Evolutionary conservation across 1,284 basidiomycete species (phyloP).

Genomic region (Amylostereum chailletii): DNA sequence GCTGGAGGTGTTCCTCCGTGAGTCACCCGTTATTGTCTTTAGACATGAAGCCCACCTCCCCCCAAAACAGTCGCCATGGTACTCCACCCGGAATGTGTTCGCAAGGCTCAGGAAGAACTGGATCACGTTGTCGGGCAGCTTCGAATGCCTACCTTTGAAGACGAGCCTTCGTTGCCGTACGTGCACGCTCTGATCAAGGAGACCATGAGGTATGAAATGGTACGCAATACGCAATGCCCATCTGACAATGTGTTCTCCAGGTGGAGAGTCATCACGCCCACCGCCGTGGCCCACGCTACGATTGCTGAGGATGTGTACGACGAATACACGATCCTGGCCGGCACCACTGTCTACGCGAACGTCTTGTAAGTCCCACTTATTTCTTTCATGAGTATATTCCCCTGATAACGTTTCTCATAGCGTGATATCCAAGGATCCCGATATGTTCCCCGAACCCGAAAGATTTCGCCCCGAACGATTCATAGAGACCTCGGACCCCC

Average conservation of each 20-base stretch:
- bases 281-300: constrained; percentile 3
- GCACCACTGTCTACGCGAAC: constrained; percentile 3
- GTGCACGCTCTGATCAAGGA: constrained; percentile 14
- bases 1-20: constrained; percentile 2
- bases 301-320: constrained; percentile 4
- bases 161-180: constrained; percentile 13
- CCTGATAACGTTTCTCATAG: constrained; percentile 1
- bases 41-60: background rate
- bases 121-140: constrained; percentile 13
- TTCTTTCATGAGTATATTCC: background rate
- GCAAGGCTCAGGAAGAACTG: constrained; percentile 13
- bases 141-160: constrained; percentile 13
- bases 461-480: constrained; percentile 11
- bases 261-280: constrained; percentile 3
- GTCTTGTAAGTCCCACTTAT: background rate
- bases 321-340: constrained; percentile 3
- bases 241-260: background rate
- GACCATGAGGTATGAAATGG: constrained; percentile 7
- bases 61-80: constrained; percentile 3
- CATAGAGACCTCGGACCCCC: constrained; percentile 5
- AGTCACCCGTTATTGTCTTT: background rate
- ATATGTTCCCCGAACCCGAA: constrained; percentile 8
- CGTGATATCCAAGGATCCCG: constrained; percentile 8
- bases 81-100: constrained; percentile 8
- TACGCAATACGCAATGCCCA: background rate